Percentiles rank a stretch among this genome's conserved stretches.
Conservation (phyloP, 2,329 filamentous ascomycete genomes). For the Paecilomyces dactylethromorphus region DNA sequence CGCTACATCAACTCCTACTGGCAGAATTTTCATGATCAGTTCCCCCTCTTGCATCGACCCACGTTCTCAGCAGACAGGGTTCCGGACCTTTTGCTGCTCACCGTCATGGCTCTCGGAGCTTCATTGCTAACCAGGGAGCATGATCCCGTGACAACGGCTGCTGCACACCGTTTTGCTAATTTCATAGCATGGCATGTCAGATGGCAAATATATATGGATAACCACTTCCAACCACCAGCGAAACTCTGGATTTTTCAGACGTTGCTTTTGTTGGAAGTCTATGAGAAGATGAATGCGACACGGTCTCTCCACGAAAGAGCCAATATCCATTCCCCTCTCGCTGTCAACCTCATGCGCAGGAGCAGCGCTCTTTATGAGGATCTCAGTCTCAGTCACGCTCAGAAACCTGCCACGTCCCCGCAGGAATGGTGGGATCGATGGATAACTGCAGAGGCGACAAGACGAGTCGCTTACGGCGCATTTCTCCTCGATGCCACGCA, state of each 20-base stretch:
- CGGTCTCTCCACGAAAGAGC: slow-evolving; percentile 86
- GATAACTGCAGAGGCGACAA: slow-evolving; percentile 89
- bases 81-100: slow-evolving; percentile 76
- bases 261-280: slow-evolving; percentile 78
- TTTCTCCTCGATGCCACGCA: slow-evolving; percentile 95
- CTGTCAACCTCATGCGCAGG: slow-evolving; percentile 87
- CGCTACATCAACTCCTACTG: slow-evolving; percentile 90
- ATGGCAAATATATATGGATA: slow-evolving; percentile 92
- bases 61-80: slow-evolving; percentile 86
- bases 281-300: slow-evolving; percentile 97
- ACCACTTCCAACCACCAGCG: slow-evolving; percentile 84
- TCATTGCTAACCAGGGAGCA: slow-evolving; percentile 81
- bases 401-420: slow-evolving; percentile 58
- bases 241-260: slow-evolving; percentile 97
- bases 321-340: slow-evolving; percentile 94
- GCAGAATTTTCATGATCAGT: slow-evolving; percentile 87
- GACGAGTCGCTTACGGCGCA: slow-evolving; percentile 83
- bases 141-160: slow-evolving; percentile 63
- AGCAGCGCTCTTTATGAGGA: slow-evolving; percentile 85
- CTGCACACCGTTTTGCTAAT: slow-evolving; percentile 74
- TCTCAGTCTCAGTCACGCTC: slow-evolving; percentile 72
- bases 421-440: slow-evolving; percentile 95
- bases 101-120: slow-evolving; percentile 88
- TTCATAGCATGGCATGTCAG: slow-evolving; percentile 90
- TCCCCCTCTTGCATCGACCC: slow-evolving; percentile 90